Base-by-base conservation (phyloP, 306 rosid genomes). In the Fragaria ananassa region DNA sequence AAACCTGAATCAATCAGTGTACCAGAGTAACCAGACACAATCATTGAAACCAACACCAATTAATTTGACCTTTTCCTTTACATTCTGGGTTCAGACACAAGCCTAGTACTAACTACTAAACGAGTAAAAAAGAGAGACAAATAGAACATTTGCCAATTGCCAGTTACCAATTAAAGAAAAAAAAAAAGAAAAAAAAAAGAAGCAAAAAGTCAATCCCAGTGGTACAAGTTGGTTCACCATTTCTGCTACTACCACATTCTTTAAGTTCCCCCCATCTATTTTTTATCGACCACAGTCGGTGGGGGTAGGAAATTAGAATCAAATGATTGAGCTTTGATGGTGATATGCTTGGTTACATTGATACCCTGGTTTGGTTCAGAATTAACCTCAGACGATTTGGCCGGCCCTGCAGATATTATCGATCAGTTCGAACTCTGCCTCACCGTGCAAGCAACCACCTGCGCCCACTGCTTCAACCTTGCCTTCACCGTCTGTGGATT, bases 371-470 rank as follows among this genome's bases (percentile, higher is more conserved):
- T 81, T 58, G 64, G 79, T 81, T 78, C 49, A 46, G 34, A 15
- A 5, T 77, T 77, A 74, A 79, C 70, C 75, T 23, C 31, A 71
- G 41, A 18, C 45, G 23, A 15, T 25, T 29, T 74, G 72, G 29
- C 39, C 39, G 2, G 29, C 27, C 70, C 70, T 65, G 10, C 44
- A 6, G 47, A 39, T 65, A 37, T 0, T 37, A 9, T 44, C 47
- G 13, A 44, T 65, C 70, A 74, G 72, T 45, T 58, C 13, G 79
- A 77, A 78, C 73, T 76, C 74, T 92, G 97, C 73, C 92, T 83
- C 84, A 95, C 97, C 56, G 99, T 72, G 84, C 99, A 95, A 76
- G 93, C 97, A 76, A 95, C 97, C 56, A 95, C 97, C 88, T 95
- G 97, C 2, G 99, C 99, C 99, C 99, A 95, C 79, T 91, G 97